A percentile compares a stretch with the other conserved stretches of the same genome.
These are phyloP conservation scores for Colletotrichum somersetense DNA, from an alignment of 2,329 filamentous ascomycete genomes.

Conservation along the genomic window DNA sequence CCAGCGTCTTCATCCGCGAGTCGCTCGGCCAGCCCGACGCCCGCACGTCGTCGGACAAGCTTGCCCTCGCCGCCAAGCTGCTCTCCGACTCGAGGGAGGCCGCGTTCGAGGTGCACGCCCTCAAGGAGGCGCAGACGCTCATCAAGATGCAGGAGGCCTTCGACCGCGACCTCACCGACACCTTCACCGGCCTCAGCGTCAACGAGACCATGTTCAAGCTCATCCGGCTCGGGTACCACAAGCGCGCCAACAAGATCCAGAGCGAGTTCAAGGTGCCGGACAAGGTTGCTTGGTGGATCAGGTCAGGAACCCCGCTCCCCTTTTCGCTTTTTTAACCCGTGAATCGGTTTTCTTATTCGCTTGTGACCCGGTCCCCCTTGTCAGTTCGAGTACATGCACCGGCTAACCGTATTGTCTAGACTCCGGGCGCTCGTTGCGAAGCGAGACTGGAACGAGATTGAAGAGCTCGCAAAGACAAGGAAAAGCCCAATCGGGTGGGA, in stretches of 20 bases:
- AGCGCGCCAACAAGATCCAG: constrained; percentile 88
- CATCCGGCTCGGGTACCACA: constrained; percentile 83
- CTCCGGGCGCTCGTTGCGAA: constrained; percentile 90
- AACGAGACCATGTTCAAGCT: constrained; percentile 95
- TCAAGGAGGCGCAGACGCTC: constrained; percentile 85
- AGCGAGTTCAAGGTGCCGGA: constrained; percentile 94
- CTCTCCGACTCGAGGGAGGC: constrained; percentile 87
- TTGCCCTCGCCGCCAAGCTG: constrained; percentile 86
- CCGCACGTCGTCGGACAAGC: constrained; percentile 82
- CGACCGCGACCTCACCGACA: constrained; percentile 83
- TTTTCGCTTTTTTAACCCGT: neutral
- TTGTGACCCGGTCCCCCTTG: neutral
- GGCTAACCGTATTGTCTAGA: constrained; percentile 54
- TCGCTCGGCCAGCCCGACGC: constrained; percentile 80
- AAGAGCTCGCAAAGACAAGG: constrained; percentile 82
- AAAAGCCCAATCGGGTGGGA: constrained; percentile 98
- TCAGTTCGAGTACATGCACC: neutral
- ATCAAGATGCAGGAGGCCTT: constrained; percentile 88
- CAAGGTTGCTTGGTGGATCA: constrained; percentile 88
- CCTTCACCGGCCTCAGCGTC: constrained; percentile 85
- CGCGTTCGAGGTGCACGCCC: constrained; percentile 76
- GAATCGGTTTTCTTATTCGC: neutral
- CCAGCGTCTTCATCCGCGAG: constrained; percentile 88
- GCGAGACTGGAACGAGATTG: constrained; percentile 91
- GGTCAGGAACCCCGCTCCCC: constrained; percentile 56